Evolutionary conservation across 73 alveolate genomes (phyloP), one percentile per base, ranked within the genome.

Genomic region (Paramecium bursaria): DNA sequence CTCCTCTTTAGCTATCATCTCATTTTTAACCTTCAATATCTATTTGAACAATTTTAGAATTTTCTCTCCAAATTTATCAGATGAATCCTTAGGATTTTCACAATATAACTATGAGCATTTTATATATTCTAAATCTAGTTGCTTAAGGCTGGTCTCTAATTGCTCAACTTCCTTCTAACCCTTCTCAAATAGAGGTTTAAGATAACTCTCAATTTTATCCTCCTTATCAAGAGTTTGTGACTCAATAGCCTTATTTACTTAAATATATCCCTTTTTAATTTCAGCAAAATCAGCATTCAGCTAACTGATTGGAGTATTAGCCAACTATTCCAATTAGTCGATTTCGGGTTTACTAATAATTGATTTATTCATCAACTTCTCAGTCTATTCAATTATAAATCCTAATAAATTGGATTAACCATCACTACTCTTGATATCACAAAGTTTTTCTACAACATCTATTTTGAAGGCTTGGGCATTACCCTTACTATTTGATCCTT

Each of bases 41-140:
- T 35, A 67, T 42, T 47, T 1, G 0, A 67, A 42, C 82, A 67
- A 39, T 42, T 67, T 67, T n/a, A 67, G 5, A n/a, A 67, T 19
- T 27, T 67, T 67, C 33, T 67, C 53, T 15, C 82, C 82, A 67
- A 67, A 67, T 42, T 33, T 67, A 15, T 67, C 82, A 39, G 82
- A 35, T 0, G 82, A 67, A 35, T 67, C 82, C 27, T 67, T 67
- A 39, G 10, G 13, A 67, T 67, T 42, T 21, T 67, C 82, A 35
- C 82, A 67, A 67, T 39, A 67, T 4, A 21, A 67, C 7, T 13
- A 6, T 35, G 55, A 42, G 19, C 47, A 19, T 14, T n/a, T 2
- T 27, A 15, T 67, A 7, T 42, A 31, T 39, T 67, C 44, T 6
- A 39, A 42, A 14, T 67, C 55, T 44, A 67, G 44, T 39, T 67